Base-by-base conservation (phyloP, 495 filamentous ascomycete genomes). In the Penicillium odoratum region DNA sequence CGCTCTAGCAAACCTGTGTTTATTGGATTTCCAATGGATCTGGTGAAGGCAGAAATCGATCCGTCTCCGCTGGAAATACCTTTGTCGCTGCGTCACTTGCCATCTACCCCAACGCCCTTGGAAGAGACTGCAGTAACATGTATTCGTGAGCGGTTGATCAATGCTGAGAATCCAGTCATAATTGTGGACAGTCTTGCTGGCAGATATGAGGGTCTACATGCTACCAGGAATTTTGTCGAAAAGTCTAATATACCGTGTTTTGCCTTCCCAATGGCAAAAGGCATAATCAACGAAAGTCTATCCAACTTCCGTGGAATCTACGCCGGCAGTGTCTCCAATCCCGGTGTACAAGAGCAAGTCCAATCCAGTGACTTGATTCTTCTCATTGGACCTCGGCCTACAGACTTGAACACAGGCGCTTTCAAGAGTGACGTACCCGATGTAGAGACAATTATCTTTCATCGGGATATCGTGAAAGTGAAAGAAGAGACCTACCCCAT, bases 281-380 rank as follows among this genome's bases (percentile, higher is more conserved):
- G 59, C 1, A 31, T 61, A 11, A 51, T 57, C 36, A 45, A 61
- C 43, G 59, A 61, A 28, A 57, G 18, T 13, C 26, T 54, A 25
- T 13, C 50, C 0, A 57, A 53, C 15, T 61, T 57, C 11, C 50
- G 50, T 15, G 54, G 59, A 3, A 45, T 57, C 4, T 53, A 57
- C 29, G 34, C 34, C n/a, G 55, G 46, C 28, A 4, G 0, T 7
- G 43, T 29, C 4, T 61, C 54, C 25, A 49, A 54, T 3, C 43
- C 44, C 30, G 43, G 42, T 7, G 50, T 61, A 5, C 40, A 16
- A 3, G 49, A 61, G 21, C 43, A 53, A 36, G 18, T 61, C 6
- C 54, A 57, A 36, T n/a, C 16, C 1, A 53, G 54, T n/a, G 59
- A 61, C 16, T 13, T 61, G 26, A 61, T 61, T n/a, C 33, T 61